Base-by-base conservation (phyloP, 2,329 filamentous ascomycete genomes). In the Xylaria digitata region DNA sequence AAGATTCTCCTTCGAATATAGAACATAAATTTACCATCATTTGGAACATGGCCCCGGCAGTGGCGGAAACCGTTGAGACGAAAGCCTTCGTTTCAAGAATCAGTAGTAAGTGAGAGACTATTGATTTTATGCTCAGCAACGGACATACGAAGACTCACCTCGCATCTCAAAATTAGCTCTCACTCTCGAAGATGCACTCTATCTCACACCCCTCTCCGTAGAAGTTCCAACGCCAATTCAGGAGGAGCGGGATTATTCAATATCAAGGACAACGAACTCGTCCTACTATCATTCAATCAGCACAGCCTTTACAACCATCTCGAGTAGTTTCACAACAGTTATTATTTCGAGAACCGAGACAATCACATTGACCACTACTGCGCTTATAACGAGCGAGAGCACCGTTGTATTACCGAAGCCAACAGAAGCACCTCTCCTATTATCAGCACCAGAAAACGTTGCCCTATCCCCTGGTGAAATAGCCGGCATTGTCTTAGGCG, bases 281-380 rank as follows among this genome's bases (percentile, higher is more conserved):
- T 55, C 60, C 17, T 61, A 46, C 54, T 48, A 40, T 46, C 37
- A 58, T 1, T 30, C 40, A 3, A 37, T 30, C 2, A 53, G 42
- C 21, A 40, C 26, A 19, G 21, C 34, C 2, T 19, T 17, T 11
- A 34, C 0, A 30, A 26, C 40, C 6, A 37, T 37, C 3, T 19
- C 26, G 11, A 61, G 42, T 6, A 55, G 32, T 32, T 34, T 58
- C 2, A 48, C 50, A 17, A 66, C 56, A 17, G 23, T 69, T 11
- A 7, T 61, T n/a, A 32, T 66, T n/a, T 63, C 63, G 43, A 52
- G n/a, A 43, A 60, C 61, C 13, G 53, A 56, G 40, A 66, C 60
- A 23, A 49, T 58, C 46, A 60, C 59, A 30, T 42, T 63, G 7
- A 69, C 64, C 21, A 57, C 63, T 9, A 46, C 48, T 21, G 52